Base-by-base conservation (phyloP, 306 rosid genomes). In the Cucurbita ficifolia region DNA sequence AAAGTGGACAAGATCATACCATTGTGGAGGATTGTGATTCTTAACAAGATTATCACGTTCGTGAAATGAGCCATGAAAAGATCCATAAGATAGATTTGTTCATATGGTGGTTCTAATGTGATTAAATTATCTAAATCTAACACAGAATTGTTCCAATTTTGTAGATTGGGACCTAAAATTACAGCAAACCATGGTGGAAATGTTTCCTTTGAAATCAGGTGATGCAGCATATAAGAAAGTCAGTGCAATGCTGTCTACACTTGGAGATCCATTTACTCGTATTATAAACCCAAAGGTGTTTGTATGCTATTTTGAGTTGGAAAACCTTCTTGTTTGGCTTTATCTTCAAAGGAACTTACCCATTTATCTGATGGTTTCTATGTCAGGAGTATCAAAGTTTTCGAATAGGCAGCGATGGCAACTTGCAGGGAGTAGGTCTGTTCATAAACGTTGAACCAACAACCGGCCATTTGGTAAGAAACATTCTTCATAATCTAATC, bases 181-280 rank as follows among this genome's bases (percentile, higher is more conserved):
- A 84, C 95, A 94, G 80, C 97, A 94, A 84, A 94, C 97, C 57
- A 94, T 94, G 98, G 96, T 88, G 77, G 98, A 94, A 81, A 94
- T 94, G 89, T 94, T 94, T 85, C 95, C 97, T 53, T 86, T 94
- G 78, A 82, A 83, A 63, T 87, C 98, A 11, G 92, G 89, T 0
- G 98, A 94, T 80, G 97, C 92, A 39, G 98, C 98, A 13, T 90
- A 90, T 81, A 89, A 36, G 61, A 90, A 94, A 83, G 80, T 94
- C 86, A 83, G 98, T 58, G 97, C 92, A 78, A 94, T 94, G 98
- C 95, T 94, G 67, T 87, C 98, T 38, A 94, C 98, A 19, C 98
- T 94, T 56, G 98, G 98, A 57, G 98, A 94, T 80, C 98, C 98
- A 43, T 94, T 94, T 80, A 90, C 97, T 12, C 85, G 95, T 77